phyloP scores from a whole-genome alignment of 768 basidiomycete species.

The Leccinum subgranulosum region DNA sequence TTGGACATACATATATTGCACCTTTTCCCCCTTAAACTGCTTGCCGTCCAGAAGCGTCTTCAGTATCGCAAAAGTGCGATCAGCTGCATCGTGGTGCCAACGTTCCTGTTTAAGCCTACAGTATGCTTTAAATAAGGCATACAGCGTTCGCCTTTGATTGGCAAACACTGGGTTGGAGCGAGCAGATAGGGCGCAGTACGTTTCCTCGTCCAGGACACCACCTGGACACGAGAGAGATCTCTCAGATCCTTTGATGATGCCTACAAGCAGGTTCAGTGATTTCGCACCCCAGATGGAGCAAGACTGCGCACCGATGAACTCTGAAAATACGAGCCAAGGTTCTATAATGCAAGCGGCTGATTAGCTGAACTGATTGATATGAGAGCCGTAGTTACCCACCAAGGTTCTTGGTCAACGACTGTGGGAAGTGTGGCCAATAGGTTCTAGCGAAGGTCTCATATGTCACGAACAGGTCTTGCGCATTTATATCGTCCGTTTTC shows the following conservation, averaged over 20 bases:
- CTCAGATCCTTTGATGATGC: conserved; percentile 71
- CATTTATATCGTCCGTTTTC: conserved; percentile 12
- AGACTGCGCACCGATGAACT: conserved; percentile 53
- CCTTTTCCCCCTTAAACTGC: conserved; percentile 36
- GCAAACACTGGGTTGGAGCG: conserved; percentile 57
- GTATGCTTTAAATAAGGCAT: conserved; percentile 54
- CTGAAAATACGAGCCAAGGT: conserved; percentile 58
- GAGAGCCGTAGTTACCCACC: not conserved
- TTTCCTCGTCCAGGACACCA: conserved; percentile 40
- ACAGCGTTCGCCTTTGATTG: conserved; percentile 44
- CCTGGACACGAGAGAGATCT: conserved; percentile 34
- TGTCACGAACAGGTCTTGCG: conserved; percentile 34
- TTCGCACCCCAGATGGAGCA: not conserved
- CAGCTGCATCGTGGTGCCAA: conserved; percentile 54
- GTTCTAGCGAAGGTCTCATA: conserved; percentile 44
- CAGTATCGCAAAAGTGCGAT: conserved; percentile 58
- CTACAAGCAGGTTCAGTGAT: conserved; percentile 19
- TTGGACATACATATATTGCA: conserved; percentile 53
- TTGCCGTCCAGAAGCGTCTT: conserved; percentile 27
- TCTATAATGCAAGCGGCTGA: conserved; percentile 27
- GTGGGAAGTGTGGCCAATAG: conserved; percentile 63
- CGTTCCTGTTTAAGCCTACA: conserved; percentile 39
- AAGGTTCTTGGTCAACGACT: conserved; percentile 42
- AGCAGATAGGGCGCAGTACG: conserved; percentile 48
- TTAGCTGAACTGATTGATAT: not conserved